Evolutionary conservation across 2,329 filamentous ascomycete species (phyloP), one percentile per base, ranked within the genome.

Genomic region (Hyphodiscus sp.): DNA sequence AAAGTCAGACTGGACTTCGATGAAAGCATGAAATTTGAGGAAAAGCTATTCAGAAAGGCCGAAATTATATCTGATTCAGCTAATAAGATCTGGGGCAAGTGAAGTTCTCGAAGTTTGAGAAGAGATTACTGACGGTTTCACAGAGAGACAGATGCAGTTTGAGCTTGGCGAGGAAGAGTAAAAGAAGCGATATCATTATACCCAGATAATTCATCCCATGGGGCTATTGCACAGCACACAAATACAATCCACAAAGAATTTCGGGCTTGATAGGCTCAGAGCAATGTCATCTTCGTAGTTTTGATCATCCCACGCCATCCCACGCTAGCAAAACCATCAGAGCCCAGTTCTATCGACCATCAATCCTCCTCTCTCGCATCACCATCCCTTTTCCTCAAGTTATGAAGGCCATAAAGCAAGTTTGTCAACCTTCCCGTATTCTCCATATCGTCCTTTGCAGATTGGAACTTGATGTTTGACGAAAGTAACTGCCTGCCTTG

Each of bases 321-420:
- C 23, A 4, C 4, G 23, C 23, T 26, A 4, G 23, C 23, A 26
- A 26, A 3, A 3, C 23, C 23, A 26, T 26, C 23, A 26, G 23
- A 26, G 23, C 23, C 23, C 23, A 26, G 5, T 38, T 38, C 5
- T 13, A 13, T 38, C 33, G 13, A 38, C 11, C 5, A 47, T 29
- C 15, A 47, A 30, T 45, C 51, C n/a, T 47, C 43, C 16, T 58
- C 61, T 5, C 55, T 50, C 6, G 54, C 60, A 23, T 63, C 63
- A 15, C 61, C 64, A 42, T 64, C 67, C 47, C 63, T 65, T 54
- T 69, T 69, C 30, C 67, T 57, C 53, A 69, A 50, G 53, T 65
- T 68, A 29, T 67, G 66, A 33, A 68, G 49, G 41, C 53, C 60
- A 52, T 69, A 76, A 50, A 61, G 64, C 59, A 69, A 72, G 71